Base-by-base conservation (phyloP, 257 asterid species). In the Thymus mandschuricus region DNA sequence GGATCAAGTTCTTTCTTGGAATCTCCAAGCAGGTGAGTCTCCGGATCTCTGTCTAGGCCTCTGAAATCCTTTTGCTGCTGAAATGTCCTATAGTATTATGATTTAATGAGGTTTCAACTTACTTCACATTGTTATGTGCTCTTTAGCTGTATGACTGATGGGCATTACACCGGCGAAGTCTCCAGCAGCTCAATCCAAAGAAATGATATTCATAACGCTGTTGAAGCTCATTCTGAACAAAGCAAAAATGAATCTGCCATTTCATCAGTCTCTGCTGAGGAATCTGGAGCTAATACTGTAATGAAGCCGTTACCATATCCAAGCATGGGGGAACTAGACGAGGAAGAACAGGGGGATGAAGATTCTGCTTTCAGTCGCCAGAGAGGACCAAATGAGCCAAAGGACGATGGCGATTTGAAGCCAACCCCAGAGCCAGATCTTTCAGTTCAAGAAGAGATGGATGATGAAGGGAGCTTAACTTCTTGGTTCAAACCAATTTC, bases 11-110 rank as follows among this genome's bases (percentile, higher is more conserved):
- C 91, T 69, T 64, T 51, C 65, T 66, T 81, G 69, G 83, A 78
- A 52, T 69, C 96, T 34, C 93, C 96, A 0, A 85, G 83, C 87
- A 92, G 98, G 96, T 92, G 76, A 48, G 38, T 10, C 60, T 52
- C 65, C 49, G 15, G 69, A 63, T 74, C 72, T 67, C 49, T n/a
- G 27, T 60, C 27, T 21, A 54, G 43, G 69, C 45, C 33, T 71
- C 34, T 46, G 56, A 66, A 60, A 34, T 45, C 75, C 60, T 41
- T 67, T 13, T 49, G 69, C 72, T 45, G 71, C 64, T 75, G 46
- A 2, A 12, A 38, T 66, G 30, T 40, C 46, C 10, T 31, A 13
- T 66, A 9, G 21, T 27, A 46, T 43, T 34, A 75, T n/a, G 28
- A 51, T 44, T 64, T 40, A 29, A 60, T 62, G 63, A 44, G 8